These are phyloP conservation scores for Crepidotus variabilis DNA, from an alignment of 768 basidiomycete genomes.

Conservation along the genomic window DNA sequence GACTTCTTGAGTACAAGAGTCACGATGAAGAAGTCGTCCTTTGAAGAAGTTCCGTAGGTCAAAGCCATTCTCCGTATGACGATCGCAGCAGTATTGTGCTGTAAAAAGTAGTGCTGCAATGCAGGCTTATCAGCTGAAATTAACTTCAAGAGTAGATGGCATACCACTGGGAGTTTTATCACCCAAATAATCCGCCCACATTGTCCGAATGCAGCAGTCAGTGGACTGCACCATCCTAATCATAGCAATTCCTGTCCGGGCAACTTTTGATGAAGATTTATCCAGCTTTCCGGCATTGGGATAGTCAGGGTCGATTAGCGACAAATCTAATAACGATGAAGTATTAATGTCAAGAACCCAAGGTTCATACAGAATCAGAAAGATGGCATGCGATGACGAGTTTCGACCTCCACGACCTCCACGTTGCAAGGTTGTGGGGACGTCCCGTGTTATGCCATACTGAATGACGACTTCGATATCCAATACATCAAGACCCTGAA, in stretches of 20 bases:
- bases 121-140: background rate
- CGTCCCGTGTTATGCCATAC: conserved; percentile 12
- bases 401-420: conserved; percentile 16
- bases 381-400: background rate
- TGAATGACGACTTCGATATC: conserved; percentile 12
- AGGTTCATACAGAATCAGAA: conserved; percentile 16
- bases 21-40: background rate
- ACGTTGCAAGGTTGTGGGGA: conserved; percentile 10
- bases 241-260: background rate
- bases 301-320: conserved; percentile 3
- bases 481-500: conserved; percentile 12
- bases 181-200: conserved; percentile 1
- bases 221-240: background rate
- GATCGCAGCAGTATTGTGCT: conserved; percentile 1
- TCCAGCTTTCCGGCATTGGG: background rate
- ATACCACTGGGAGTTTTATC: conserved; percentile 1
- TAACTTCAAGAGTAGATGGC: background rate
- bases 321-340: background rate
- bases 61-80: background rate
- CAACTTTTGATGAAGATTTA: background rate
- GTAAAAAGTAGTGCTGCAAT: background rate
- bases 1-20: background rate
- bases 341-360: conserved; percentile 9
- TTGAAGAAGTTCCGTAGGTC: conserved; percentile 3
- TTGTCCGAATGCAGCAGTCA: background rate